These are phyloP conservation scores for Pseudogymnoascus sp. DNA, from an alignment of 2,329 filamentous ascomycete genomes.

Conservation along the genomic window DNA sequence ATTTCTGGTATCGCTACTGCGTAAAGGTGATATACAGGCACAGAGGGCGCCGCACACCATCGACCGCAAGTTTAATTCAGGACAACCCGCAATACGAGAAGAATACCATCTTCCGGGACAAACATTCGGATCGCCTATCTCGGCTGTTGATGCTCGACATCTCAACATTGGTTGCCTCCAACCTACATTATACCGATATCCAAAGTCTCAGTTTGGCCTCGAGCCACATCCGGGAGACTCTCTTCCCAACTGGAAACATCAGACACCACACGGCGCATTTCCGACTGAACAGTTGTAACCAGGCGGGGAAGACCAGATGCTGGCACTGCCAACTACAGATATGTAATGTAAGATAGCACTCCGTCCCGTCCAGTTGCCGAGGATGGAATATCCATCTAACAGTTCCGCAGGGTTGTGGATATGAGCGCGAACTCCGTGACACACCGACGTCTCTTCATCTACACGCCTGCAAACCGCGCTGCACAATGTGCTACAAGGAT, in stretches of 20 bases:
- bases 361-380: not conserved
- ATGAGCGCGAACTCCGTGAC: not conserved
- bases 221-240: not conserved
- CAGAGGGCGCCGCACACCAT: not conserved
- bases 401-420: not conserved
- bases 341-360: not conserved
- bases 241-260: not conserved
- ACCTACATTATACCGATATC: not conserved
- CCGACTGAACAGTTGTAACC: not conserved
- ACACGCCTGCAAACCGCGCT: not conserved
- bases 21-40: not conserved
- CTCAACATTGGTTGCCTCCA: not conserved
- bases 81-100: not conserved
- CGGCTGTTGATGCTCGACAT: not conserved
- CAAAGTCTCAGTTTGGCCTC: not conserved
- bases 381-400: not conserved
- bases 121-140: not conserved
- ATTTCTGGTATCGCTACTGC: not conserved
- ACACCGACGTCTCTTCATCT: not conserved
- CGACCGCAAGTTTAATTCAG: not conserved
- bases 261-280: not conserved
- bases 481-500: not conserved
- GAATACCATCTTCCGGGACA: not conserved
- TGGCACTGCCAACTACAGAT: not conserved
- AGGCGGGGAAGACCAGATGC: not conserved